phyloP scores from a whole-genome alignment of 208 protist genomes.

The Crithidia fasciculata region DNA sequence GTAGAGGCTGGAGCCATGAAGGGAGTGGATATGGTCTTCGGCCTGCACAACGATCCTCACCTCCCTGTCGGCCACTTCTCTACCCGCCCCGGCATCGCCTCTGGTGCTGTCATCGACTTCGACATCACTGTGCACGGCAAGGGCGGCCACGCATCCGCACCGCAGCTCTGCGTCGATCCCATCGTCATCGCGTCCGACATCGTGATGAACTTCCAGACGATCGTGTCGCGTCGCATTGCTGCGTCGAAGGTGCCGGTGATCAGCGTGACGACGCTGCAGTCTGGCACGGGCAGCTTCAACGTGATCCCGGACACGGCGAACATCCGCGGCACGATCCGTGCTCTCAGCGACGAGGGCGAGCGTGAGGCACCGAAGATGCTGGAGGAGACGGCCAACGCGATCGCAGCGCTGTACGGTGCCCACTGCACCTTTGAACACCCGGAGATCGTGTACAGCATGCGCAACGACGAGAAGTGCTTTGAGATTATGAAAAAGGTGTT shows the following conservation, averaged over 20 bases:
- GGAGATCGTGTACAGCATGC: conserved; percentile 56
- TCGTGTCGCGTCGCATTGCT: conserved; percentile 61
- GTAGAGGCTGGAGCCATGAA: conserved; percentile 53
- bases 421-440: conserved; percentile 16
- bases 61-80: conserved; percentile 15
- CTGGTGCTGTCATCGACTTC: conserved; percentile 62
- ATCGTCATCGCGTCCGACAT: conserved; percentile 62
- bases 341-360: conserved; percentile 48
- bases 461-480: conserved; percentile 60
- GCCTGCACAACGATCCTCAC: conserved; percentile 43
- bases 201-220: conserved; percentile 55
- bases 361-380: conserved; percentile 41
- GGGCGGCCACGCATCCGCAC: conserved; percentile 65
- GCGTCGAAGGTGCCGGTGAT: conserved; percentile 56
- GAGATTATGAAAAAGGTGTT: conserved; percentile 48
- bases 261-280: conserved; percentile 55
- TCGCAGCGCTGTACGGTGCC: conserved; percentile 53
- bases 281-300: conserved; percentile 64
- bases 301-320: conserved; percentile 66
- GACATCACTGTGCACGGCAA: conserved; percentile 61
- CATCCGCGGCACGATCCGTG: conserved; percentile 60
- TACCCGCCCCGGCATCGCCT: conserved; percentile 37
- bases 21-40: conserved; percentile 65
- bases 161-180: conserved; percentile 64
- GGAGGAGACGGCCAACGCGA: conserved; percentile 54